Conservation (phyloP, 306 rosid species). For the Rosa multiflora region DNA sequence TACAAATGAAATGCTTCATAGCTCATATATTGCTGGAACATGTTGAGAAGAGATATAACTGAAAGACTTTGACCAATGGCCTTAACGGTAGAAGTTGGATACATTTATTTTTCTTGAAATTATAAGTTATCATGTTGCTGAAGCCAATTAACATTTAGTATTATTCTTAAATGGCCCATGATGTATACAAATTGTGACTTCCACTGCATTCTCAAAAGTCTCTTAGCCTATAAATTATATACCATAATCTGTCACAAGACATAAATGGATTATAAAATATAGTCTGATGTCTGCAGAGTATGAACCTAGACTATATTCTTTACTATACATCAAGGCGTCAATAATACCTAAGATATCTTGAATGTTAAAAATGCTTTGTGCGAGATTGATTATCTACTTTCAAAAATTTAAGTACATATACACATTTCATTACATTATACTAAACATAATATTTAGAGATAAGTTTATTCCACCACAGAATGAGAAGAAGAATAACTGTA, state of each 20-base stretch:
- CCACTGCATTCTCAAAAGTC: background rate
- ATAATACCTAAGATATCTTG: too few relatives aligned
- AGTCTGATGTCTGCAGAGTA: background rate
- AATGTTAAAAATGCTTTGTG: too few relatives aligned
- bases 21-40: background rate
- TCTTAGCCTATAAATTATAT: background rate
- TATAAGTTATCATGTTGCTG: background rate
- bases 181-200: too few relatives aligned
- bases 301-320: too few relatives aligned
- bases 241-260: background rate
- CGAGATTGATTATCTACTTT: too few relatives aligned
- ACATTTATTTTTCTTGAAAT: background rate
- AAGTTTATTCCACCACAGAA: too few relatives aligned
- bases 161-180: background rate
- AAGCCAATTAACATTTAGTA: slow-evolving; percentile 10
- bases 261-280: background rate
- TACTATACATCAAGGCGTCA: too few relatives aligned
- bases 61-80: background rate
- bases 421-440: too few relatives aligned
- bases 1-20: background rate
- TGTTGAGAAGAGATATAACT: background rate
- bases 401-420: too few relatives aligned
- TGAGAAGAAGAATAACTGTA: too few relatives aligned
- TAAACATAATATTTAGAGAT: too few relatives aligned
- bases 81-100: background rate